Percentiles rank a stretch among this genome's conserved stretches.
Evolutionary conservation across 805 yeast genomes (phyloP).

Genomic region (Wickerhamiella azymoides): DNA sequence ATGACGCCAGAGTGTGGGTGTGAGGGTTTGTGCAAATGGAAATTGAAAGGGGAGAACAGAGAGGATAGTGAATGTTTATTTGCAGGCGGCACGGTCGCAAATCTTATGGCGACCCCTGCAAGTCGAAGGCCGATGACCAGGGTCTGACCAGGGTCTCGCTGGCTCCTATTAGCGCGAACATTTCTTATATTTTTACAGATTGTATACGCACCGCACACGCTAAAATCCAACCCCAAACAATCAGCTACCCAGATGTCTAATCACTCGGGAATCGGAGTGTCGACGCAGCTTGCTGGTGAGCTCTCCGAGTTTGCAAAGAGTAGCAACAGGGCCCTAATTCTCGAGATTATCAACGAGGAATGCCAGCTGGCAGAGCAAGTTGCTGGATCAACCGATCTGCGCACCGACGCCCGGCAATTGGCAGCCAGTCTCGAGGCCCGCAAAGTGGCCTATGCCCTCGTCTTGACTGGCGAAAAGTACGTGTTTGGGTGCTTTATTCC

Average conservation of each 20-base stretch:
- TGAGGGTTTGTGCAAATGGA: too few species aligned
- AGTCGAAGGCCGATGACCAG: too few species aligned
- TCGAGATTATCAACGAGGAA: conserved; percentile 26
- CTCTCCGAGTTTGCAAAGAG: conserved; percentile 32
- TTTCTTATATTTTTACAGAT: too few species aligned
- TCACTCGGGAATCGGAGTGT: conserved; percentile 48
- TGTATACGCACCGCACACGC: too few species aligned
- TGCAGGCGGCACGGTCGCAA: too few species aligned
- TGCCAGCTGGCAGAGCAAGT: conserved; percentile 27
- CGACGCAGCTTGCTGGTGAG: conserved; percentile 31
- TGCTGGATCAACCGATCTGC: conserved; percentile 27
- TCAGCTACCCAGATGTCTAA: conserved; percentile 35
- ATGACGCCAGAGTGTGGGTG: too few species aligned
- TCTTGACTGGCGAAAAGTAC: conserved; percentile 27
- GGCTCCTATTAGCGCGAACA: too few species aligned
- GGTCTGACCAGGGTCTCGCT: too few species aligned
- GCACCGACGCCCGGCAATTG: conserved; percentile 23
- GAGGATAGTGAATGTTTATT: too few species aligned
- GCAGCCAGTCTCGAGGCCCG: conserved; percentile 17
- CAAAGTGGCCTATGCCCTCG: conserved; percentile 39
- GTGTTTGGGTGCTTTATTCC: conserved; percentile 77
- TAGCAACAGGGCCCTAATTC: conserved; percentile 27
- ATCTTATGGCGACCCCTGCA: too few species aligned
- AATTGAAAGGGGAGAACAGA: too few species aligned
- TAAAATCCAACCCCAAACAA: too few species aligned